Evolutionary conservation across 805 yeast species (phyloP).

Genomic region (Zygoascus bituminiphila): DNA sequence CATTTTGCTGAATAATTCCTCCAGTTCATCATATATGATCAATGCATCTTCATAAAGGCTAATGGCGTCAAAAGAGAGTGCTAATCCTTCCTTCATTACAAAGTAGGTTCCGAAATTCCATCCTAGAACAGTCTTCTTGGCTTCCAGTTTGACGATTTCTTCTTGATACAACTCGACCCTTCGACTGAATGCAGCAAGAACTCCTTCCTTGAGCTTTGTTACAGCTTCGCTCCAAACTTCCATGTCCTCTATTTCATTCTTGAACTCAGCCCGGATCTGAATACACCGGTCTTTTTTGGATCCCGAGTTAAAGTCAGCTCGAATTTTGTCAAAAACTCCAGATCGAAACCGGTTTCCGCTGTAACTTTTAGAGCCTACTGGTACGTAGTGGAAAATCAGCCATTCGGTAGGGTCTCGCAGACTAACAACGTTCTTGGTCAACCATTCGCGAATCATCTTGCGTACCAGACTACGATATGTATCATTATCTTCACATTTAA

Average conservation of each 20-base stretch:
- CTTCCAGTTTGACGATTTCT: constrained; percentile 33
- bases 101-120: constrained; percentile 40
- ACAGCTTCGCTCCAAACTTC: constrained; percentile 46
- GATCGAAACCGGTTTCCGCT: constrained; percentile 35
- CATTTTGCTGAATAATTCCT: constrained; percentile 24
- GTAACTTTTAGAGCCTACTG: constrained; percentile 29
- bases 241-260: constrained; percentile 14
- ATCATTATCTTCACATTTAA: constrained; percentile 60
- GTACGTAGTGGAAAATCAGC: constrained; percentile 49
- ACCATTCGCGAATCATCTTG: constrained; percentile 79
- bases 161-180: constrained; percentile 37
- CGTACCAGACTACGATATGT: constrained; percentile 72
- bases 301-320: constrained; percentile 39
- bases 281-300: constrained; percentile 31
- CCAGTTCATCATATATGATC: constrained; percentile 41
- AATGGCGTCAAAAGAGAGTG: constrained; percentile 45
- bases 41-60: constrained; percentile 55
- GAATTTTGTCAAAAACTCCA: constrained; percentile 47
- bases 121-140: constrained; percentile 31
- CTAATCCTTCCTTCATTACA: constrained; percentile 42
- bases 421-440: constrained; percentile 35
- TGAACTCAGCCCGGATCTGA: constrained; percentile 21
- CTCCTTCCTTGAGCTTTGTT: constrained; percentile 38
- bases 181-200: constrained; percentile 46
- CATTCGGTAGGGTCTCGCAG: constrained; percentile 46